Base-by-base conservation (phyloP, 768 basidiomycete genomes). In the Dendrothele bispora region DNA sequence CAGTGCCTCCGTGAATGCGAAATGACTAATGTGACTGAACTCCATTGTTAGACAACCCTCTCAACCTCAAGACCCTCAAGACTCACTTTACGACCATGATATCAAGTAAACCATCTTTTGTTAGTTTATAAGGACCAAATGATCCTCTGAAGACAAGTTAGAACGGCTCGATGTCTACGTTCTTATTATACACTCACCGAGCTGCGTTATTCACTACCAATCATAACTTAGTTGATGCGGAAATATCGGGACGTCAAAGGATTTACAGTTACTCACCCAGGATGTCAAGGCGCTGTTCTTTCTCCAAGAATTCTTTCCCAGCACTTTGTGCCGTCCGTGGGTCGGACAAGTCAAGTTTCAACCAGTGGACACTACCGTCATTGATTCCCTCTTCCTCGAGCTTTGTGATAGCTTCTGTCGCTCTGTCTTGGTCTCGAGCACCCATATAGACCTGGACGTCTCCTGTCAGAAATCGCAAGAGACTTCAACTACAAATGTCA, bases 1-100 rank as follows among this genome's bases (percentile, higher is more conserved):
- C 6, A 86, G 69, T 3, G 73, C 69, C 18, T 69, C 61, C 7
- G 80, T 84, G 51, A 86, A 73, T 12, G 77, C 71, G 46, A 80
- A 80, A 0, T 74, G 78, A 30, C 75, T 72, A 20, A 86, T 65
- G 45, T 77, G 70, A 41, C 84, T 85, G 46, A 3, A 17, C 7
- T 29, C 61, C 4, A 30, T 17, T 22, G 17, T 18, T 2, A 29
- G 42, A 43, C 22, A 43, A 7, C 24, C 14, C 11, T 22, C n/a
- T 30, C 24, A 18, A 11, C 7, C 25, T 28, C 25, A 20, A 15
- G 58, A 29, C n/a, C n/a, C n/a, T 58, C 61, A 50, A 63, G 51
- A 60, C 54, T 4, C 25, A 76, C 74, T 75, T 75, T 45, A 70
- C 62, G 8, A 70, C 46, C 60, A 76, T 69, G 3, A 59, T 38